phyloP scores from a whole-genome alignment of 148 eudicot genomes.

The Chenopodium quinoa region DNA sequence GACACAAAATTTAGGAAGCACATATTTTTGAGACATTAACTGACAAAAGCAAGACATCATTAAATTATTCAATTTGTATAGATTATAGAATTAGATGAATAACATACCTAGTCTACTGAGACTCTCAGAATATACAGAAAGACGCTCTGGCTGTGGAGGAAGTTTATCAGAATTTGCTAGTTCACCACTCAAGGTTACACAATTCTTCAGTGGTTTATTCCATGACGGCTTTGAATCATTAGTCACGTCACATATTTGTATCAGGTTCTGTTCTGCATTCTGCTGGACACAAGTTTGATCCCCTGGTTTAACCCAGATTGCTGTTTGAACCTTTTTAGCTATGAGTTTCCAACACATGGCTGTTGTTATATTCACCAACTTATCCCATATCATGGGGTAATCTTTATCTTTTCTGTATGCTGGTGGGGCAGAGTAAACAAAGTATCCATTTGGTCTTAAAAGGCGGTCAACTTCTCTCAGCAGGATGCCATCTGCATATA shows the following conservation, averaged over 20 bases:
- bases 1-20: neutral
- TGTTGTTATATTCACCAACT: conserved; percentile 65
- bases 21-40: neutral
- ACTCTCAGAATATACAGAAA: conserved; percentile 66
- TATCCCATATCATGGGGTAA: conserved; percentile 80
- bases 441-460: conserved; percentile 82
- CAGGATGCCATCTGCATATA: conserved; percentile 66
- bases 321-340: conserved; percentile 87
- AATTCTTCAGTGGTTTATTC: conserved; percentile 69
- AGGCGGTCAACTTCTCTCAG: conserved; percentile 85
- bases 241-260: conserved; percentile 59
- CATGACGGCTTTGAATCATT: conserved; percentile 63
- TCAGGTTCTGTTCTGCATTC: conserved; percentile 62
- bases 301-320: conserved; percentile 83
- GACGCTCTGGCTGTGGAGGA: conserved; percentile 82
- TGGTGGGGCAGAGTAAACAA: conserved; percentile 96
- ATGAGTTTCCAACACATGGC: conserved; percentile 95
- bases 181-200: conserved; percentile 41
- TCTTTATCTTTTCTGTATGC: conserved; percentile 95
- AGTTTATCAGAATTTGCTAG: conserved; percentile 40
- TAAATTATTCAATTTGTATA: neutral
- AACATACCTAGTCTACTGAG: conserved; percentile 60
- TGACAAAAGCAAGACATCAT: neutral
- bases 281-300: conserved; percentile 60
- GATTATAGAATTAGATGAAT: neutral